Percentiles rank a stretch among this genome's conserved stretches.
Evolutionary conservation across 192 early-diverging fungal species (phyloP).

Genomic region (Backusella westeae): DNA sequence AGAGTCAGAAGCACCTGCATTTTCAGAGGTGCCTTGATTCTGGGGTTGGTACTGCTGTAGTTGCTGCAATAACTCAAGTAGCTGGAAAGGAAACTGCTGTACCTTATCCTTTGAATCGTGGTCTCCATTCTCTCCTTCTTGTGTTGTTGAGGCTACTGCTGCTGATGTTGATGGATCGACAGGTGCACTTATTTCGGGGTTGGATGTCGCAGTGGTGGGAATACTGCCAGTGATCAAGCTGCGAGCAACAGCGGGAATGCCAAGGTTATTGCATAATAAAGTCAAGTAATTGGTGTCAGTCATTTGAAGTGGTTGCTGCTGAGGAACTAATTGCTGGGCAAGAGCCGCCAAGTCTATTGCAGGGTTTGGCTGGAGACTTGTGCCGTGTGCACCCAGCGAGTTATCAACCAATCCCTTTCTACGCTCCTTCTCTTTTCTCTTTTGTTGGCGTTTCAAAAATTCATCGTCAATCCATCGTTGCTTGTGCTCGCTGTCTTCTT

Average conservation of each 20-base stretch:
- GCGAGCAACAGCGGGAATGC: conserved; percentile 13
- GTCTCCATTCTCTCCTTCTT: background rate
- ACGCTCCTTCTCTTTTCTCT: conserved; percentile 65
- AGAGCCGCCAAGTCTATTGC: background rate
- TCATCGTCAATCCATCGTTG: conserved; percentile 69
- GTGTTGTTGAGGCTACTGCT: background rate
- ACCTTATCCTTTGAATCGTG: background rate
- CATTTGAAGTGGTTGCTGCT: conserved; percentile 11
- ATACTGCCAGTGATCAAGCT: background rate
- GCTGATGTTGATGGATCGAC: background rate
- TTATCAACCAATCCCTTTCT: conserved; percentile 36
- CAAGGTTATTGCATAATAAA: conserved; percentile 10
- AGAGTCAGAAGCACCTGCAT: conserved; percentile 11
- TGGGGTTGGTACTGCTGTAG: conserved; percentile 5
- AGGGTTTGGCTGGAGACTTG: background rate
- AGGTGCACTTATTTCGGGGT: background rate
- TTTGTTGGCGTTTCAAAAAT: conserved; percentile 63
- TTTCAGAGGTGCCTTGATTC: background rate
- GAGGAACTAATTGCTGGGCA: background rate
- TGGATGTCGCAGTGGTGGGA: background rate
- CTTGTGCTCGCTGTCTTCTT: conserved; percentile 53
- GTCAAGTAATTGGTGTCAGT: conserved; percentile 12
- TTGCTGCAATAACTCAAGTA: conserved; percentile 16
- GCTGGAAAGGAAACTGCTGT: conserved; percentile 5
- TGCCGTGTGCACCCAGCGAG: conserved; percentile 4